Conservation (phyloP, 257 asterid species). For the Dorcoceras hygrometricum region DNA sequence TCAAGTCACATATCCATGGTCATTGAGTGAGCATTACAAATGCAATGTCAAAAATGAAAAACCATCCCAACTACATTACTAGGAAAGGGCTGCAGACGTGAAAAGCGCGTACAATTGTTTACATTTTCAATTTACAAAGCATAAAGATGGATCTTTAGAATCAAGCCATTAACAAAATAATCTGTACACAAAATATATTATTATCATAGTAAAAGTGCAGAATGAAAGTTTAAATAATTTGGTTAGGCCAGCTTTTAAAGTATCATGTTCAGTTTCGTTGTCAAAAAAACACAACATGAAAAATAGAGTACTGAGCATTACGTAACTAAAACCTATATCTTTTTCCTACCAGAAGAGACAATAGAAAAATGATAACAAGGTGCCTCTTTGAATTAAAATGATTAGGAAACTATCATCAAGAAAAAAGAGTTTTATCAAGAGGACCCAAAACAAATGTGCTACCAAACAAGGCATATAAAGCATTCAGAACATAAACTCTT, state of each 20-base stretch:
- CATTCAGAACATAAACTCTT: conserved; percentile 3
- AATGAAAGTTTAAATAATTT: neutral
- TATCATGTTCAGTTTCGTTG: neutral
- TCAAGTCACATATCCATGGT: neutral
- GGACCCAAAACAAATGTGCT: neutral
- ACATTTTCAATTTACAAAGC: neutral
- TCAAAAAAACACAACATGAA: too few species aligned
- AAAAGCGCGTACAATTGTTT: neutral
- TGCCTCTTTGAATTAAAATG: too few species aligned
- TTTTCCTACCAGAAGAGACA: neutral
- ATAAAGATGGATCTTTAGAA: neutral
- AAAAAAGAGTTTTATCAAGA: too few species aligned
- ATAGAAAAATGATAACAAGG: too few species aligned
- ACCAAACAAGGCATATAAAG: neutral
- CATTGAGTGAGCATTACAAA: neutral
- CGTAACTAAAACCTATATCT: neutral
- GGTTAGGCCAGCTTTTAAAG: neutral
- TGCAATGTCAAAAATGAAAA: neutral
- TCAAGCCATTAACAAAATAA: neutral
- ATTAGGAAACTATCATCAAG: neutral
- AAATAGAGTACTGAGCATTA: neutral
- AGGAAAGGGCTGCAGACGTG: neutral
- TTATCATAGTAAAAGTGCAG: neutral
- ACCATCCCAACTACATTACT: neutral
- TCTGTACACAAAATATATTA: neutral